Conservation (phyloP, 2,329 filamentous ascomycete genomes). For the Graphiopsis chlorocephala region DNA sequence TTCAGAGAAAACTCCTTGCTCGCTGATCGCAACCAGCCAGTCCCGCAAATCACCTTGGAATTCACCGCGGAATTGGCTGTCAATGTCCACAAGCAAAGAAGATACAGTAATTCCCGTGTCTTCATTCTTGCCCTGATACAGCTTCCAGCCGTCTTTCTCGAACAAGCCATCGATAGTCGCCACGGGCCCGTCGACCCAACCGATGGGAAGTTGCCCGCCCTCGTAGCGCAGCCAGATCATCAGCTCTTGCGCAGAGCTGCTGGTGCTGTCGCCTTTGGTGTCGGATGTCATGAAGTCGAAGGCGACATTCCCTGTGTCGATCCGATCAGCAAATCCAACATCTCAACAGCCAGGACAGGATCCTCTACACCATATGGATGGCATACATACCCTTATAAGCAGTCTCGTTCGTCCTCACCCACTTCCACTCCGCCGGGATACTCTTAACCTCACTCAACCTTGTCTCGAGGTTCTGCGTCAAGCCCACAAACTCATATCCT, state of each 20-base stretch:
- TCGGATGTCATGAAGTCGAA: conserved; percentile 48
- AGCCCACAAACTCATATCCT: conserved; percentile 46
- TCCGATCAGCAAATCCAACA: neutral
- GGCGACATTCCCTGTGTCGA: conserved; percentile 38
- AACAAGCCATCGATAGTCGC: conserved; percentile 38
- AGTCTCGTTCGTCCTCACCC: conserved; percentile 41
- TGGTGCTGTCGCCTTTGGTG: conserved; percentile 44
- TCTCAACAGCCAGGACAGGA: neutral
- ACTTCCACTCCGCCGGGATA: conserved; percentile 42
- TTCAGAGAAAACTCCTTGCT: conserved; percentile 38
- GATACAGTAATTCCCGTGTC: conserved; percentile 45
- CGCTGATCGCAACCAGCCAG: conserved; percentile 40
- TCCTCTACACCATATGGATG: too few species aligned
- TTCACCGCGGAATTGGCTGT: conserved; percentile 38
- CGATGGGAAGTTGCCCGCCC: conserved; percentile 46
- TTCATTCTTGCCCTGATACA: conserved; percentile 43
- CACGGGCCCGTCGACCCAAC: conserved; percentile 36
- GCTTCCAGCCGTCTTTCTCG: conserved; percentile 39
- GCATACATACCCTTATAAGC: conserved; percentile 35
- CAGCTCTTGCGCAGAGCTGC: conserved; percentile 39
- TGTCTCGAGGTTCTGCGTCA: conserved; percentile 44
- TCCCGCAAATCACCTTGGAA: conserved; percentile 44
- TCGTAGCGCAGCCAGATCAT: conserved; percentile 48
- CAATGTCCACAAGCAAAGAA: conserved; percentile 35
- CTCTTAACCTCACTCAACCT: conserved; percentile 38